Evolutionary conservation across 371 early-diverging fungal species (phyloP).

Genomic region (Mortierella sp.): DNA sequence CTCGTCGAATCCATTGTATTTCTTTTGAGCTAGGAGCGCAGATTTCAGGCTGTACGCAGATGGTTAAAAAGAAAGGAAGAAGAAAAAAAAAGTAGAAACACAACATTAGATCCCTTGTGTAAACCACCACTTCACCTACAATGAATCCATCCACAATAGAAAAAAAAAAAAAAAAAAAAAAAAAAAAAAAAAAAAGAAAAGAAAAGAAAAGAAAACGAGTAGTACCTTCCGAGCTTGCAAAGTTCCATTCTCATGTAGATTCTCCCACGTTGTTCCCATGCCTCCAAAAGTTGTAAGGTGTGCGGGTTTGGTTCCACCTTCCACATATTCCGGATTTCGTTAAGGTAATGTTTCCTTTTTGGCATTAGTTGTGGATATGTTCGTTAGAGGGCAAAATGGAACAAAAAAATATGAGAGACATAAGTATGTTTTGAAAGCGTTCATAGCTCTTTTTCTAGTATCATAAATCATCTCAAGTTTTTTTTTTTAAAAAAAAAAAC

Average conservation of each 20-base stretch:
- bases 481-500: not conserved
- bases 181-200: not conserved
- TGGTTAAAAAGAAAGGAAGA: not conserved
- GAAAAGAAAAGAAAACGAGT: constrained; percentile 40
- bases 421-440: not conserved
- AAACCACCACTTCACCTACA: too few relatives aligned
- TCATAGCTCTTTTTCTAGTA: not conserved
- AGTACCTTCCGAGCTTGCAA: constrained; percentile 81
- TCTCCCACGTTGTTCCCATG: constrained; percentile 94
- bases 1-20: constrained; percentile 66
- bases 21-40: constrained; percentile 52
- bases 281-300: constrained; percentile 74
- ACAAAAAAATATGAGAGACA: not conserved
- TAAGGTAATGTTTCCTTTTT: constrained; percentile 71
- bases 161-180: not conserved
- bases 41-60: constrained; percentile 37
- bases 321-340: constrained; percentile 86
- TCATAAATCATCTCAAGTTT: not conserved
- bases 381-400: not conserved
- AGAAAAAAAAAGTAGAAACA: not conserved
- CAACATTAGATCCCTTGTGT: constrained; percentile 10
- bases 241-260: constrained; percentile 92
- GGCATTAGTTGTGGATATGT: not conserved
- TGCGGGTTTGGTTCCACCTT: constrained; percentile 65
- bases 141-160: too few relatives aligned